phyloP scores from a whole-genome alignment of 768 basidiomycete genomes.

The Boletus coccyginus region DNA sequence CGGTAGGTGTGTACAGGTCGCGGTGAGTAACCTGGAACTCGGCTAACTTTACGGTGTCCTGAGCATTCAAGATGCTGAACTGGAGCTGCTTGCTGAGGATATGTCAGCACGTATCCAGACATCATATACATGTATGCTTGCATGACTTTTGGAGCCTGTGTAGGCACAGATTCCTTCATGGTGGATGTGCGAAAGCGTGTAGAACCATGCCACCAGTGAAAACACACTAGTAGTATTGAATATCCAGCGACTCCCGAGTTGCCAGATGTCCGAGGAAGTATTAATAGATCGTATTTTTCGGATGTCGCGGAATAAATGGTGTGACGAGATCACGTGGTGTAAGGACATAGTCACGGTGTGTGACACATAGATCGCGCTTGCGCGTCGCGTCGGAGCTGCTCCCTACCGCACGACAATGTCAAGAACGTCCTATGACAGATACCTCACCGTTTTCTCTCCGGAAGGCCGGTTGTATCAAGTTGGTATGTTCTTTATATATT shows the following conservation, averaged over 20 bases:
- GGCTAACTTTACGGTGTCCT: slow-evolving; percentile 93
- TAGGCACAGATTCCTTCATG: slow-evolving; percentile 81
- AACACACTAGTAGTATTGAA: no score
- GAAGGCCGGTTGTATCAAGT: slow-evolving; percentile 99
- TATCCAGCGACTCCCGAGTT: no score
- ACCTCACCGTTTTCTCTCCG: slow-evolving; percentile 95
- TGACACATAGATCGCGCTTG: slow-evolving; percentile 43
- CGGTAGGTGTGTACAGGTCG: slow-evolving; percentile 83
- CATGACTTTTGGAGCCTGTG: slow-evolving; percentile 83
- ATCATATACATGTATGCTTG: slow-evolving; percentile 32
- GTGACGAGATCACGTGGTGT: slow-evolving; percentile 9
- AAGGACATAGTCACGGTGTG: slow-evolving; percentile 17
- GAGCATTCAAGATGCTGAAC: slow-evolving; percentile 90
- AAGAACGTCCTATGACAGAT: slow-evolving; percentile 93
- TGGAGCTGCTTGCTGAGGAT: slow-evolving; percentile 84
- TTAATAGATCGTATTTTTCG: no score
- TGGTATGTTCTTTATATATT: slow-evolving; percentile 50
- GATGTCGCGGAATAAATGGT: no score
- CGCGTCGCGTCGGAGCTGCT: slow-evolving; percentile 54
- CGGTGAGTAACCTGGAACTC: slow-evolving; percentile 95
- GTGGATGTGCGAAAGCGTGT: neutral
- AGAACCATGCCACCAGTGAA: neutral
- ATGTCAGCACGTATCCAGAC: slow-evolving; percentile 3
- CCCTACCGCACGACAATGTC: slow-evolving; percentile 67
- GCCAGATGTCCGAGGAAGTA: no score